A percentile compares a stretch with the other conserved stretches of the same genome.
Conservation (phyloP, 257 asterid species). For the Solanum pinnatisectum region DNA sequence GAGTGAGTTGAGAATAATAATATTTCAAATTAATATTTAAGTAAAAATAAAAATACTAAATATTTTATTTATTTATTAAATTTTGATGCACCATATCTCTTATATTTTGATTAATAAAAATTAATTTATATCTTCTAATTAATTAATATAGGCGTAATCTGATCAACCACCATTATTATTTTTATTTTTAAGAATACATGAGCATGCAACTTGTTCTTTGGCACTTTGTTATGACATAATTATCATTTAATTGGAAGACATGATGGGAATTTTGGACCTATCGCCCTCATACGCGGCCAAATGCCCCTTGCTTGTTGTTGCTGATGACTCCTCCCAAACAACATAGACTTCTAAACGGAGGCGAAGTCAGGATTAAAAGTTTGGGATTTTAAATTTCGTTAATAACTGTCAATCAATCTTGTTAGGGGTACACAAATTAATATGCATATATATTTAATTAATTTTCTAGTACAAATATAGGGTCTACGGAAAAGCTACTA, state of each 20-base stretch:
- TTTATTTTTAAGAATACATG: neutral
- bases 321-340: neutral
- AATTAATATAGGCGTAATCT: neutral
- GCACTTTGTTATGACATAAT: neutral
- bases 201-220: neutral
- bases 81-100: neutral
- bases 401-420: too few species aligned
- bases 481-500: rapidly evolving
- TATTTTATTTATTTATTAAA: neutral
- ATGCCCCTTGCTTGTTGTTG: neutral
- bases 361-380: too few species aligned
- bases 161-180: neutral
- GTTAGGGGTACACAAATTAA: too few species aligned
- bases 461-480: too few species aligned
- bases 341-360: too few species aligned
- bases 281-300: neutral
- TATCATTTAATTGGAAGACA: neutral
- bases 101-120: neutral
- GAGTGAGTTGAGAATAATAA: neutral
- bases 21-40: neutral
- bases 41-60: neutral
- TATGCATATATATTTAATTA: too few species aligned
- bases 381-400: rapidly evolving
- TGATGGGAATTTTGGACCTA: neutral
- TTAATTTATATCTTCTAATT: neutral